phyloP scores from a whole-genome alignment of 2,329 filamentous ascomycete genomes.

The Helicocarpus griseus region DNA sequence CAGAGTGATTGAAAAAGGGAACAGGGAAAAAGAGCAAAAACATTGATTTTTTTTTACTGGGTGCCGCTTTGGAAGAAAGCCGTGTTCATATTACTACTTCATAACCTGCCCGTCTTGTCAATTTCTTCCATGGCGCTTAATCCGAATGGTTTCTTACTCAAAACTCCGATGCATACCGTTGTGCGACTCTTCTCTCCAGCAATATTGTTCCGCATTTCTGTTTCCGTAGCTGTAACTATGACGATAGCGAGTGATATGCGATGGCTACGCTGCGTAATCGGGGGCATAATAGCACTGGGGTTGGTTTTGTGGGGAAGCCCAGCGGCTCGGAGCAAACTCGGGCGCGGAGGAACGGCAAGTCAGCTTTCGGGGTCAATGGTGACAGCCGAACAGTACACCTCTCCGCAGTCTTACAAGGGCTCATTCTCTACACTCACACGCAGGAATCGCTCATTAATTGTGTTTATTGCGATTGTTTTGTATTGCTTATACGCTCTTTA shows the following conservation, averaged over 20 bases:
- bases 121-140: constrained; percentile 35
- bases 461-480: neutral
- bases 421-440: neutral
- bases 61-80: constrained; percentile 33
- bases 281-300: neutral
- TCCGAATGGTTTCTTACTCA: constrained; percentile 29
- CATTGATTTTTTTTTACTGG: constrained; percentile 15
- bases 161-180: neutral
- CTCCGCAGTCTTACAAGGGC: neutral
- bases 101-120: constrained; percentile 21
- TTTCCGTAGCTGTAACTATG: neutral
- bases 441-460: neutral
- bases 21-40: constrained; percentile 10
- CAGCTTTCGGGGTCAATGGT: neutral
- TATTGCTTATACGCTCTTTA: neutral
- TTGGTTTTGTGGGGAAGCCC: neutral
- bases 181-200: neutral
- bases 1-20: constrained; percentile 10
- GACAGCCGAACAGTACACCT: neutral
- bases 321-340: neutral
- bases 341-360: neutral
- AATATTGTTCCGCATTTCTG: neutral
- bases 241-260: neutral
- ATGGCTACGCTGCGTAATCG: neutral
- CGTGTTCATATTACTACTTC: constrained; percentile 32